Conservation (phyloP, 108 stramenopile species). For the Pseudonitzschia pungens region DNA sequence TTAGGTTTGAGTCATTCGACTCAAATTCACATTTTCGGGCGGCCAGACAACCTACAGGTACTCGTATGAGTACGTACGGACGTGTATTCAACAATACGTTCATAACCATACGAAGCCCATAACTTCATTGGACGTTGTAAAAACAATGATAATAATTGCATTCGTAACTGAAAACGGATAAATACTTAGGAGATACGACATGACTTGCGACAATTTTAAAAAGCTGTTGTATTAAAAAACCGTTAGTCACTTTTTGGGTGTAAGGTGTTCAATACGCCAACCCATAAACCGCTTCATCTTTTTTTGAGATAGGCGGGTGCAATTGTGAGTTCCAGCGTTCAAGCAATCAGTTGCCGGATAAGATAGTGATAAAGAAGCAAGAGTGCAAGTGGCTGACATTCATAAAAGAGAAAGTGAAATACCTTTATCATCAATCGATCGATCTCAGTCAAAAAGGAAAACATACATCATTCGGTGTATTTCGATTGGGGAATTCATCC, state of each 20-base stretch:
- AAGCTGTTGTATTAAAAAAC: not conserved
- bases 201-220: not conserved
- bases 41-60: too few relatives aligned
- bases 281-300: not conserved
- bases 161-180: too few relatives aligned
- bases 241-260: conserved; percentile 10
- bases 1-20: too few relatives aligned
- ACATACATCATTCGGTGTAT: too few relatives aligned
- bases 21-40: too few relatives aligned
- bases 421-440: too few relatives aligned
- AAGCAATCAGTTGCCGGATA: not conserved
- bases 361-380: not conserved
- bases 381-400: not conserved
- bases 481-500: not conserved
- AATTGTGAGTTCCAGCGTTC: not conserved
- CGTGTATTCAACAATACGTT: too few relatives aligned
- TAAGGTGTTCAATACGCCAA: not conserved
- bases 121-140: too few relatives aligned
- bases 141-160: not conserved
- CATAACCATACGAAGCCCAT: too few relatives aligned
- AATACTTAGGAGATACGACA: not conserved
- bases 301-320: not conserved
- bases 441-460: too few relatives aligned
- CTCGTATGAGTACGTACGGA: too few relatives aligned
- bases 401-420: not conserved